phyloP scores from a whole-genome alignment of 345 rosid species.

The Xanthoceras sorbifolium region DNA sequence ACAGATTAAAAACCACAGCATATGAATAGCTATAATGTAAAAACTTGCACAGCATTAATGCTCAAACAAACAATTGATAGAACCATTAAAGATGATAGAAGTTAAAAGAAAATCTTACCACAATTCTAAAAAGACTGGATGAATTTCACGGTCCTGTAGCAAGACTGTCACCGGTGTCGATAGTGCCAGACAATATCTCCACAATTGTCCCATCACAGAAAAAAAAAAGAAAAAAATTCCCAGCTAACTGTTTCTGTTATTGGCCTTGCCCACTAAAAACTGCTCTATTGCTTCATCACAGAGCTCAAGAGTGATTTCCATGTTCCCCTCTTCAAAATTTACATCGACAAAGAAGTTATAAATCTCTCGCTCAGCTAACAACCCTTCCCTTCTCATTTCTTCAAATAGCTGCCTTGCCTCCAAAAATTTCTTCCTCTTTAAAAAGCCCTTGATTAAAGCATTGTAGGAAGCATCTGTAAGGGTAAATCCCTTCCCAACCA shows the following conservation, averaged over 20 bases:
- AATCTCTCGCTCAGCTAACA: conserved; percentile 62
- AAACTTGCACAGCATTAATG: neutral
- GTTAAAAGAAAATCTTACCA: conserved; percentile 10
- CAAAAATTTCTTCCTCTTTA: conserved; percentile 65
- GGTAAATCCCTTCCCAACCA: conserved; percentile 64
- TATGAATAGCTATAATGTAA: neutral
- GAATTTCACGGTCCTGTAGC: neutral
- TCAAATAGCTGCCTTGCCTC: conserved; percentile 78
- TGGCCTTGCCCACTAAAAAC: conserved; percentile 45
- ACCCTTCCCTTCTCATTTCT: conserved; percentile 69
- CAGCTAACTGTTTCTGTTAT: conserved; percentile 33
- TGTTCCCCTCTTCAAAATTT: conserved; percentile 62
- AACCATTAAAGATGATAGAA: too few species aligned
- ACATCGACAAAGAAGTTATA: conserved; percentile 56
- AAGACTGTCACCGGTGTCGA: neutral
- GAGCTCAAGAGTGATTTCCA: conserved; percentile 62
- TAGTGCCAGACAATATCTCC: neutral
- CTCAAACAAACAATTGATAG: neutral
- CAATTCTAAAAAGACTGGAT: conserved; percentile 3
- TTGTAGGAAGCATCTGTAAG: conserved; percentile 59
- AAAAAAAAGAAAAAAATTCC: neutral
- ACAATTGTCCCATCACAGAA: neutral
- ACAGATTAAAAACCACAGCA: neutral
- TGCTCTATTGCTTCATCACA: conserved; percentile 79
- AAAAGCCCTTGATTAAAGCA: conserved; percentile 64